These are phyloP conservation scores for Cercis canadensis DNA, from an alignment of 306 rosid species.

Conservation along the genomic window DNA sequence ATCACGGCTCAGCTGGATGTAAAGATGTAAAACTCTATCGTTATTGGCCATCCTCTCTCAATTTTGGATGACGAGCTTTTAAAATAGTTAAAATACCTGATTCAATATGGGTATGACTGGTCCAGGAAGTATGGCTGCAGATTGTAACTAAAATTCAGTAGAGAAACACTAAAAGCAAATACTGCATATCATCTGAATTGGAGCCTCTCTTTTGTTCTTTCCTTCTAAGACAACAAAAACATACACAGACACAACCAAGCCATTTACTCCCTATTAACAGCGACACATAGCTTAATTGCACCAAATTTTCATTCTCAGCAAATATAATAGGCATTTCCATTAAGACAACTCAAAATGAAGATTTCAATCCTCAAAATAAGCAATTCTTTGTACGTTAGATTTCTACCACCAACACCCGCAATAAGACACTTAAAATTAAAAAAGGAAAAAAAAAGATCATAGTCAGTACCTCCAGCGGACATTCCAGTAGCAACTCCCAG, in stretches of 20 bases:
- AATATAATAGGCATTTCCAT: neutral
- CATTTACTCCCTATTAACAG: slow-evolving; percentile 7
- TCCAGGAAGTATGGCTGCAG: slow-evolving; percentile 96
- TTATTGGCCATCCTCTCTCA: slow-evolving; percentile 22
- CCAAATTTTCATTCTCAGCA: slow-evolving; percentile 4
- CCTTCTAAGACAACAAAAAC: neutral
- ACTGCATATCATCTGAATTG: slow-evolving; percentile 3
- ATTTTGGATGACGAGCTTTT: slow-evolving; percentile 26
- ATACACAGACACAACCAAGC: neutral
- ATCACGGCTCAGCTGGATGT: neutral
- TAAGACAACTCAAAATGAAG: slow-evolving; percentile 18
- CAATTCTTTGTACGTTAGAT: neutral
- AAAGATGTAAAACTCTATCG: slow-evolving; percentile 27
- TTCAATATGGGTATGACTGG: slow-evolving; percentile 91
- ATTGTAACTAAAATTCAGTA: slow-evolving; percentile 59
- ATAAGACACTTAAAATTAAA: neutral
- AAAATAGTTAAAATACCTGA: slow-evolving; percentile 68
- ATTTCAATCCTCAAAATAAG: neutral
- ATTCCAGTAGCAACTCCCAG: slow-evolving; percentile 84
- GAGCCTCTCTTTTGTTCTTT: slow-evolving; percentile 21
- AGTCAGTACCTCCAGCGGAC: slow-evolving; percentile 76
- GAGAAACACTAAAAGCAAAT: slow-evolving; percentile 33
- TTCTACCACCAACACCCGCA: slow-evolving; percentile 1
- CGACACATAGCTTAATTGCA: neutral
- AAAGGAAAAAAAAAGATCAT: neutral